These are phyloP conservation scores for Neurospora sp. DNA, from an alignment of 2,329 filamentous ascomycete species.

Conservation along the genomic window DNA sequence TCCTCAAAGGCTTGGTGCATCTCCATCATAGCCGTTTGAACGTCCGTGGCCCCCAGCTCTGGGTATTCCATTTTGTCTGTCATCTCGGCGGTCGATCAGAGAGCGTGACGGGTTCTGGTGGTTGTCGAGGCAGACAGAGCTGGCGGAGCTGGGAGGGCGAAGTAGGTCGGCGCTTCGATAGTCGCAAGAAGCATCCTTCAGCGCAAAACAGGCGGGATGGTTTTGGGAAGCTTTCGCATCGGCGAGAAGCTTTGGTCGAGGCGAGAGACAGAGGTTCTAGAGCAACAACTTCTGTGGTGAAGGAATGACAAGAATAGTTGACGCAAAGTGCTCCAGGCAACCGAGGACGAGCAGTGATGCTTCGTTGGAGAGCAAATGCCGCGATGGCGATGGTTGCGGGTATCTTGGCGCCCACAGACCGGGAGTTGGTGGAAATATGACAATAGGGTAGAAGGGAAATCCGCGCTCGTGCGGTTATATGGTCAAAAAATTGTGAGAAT, in stretches of 20 bases:
- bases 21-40: constrained; percentile 13
- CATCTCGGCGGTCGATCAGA: constrained; percentile 3
- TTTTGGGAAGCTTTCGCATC: not conserved
- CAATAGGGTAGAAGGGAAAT: not conserved
- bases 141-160: not conserved
- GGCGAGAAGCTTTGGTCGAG: not conserved
- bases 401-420: not conserved
- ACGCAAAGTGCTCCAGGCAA: not conserved
- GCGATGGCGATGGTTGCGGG: not conserved
- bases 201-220: not conserved
- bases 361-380: not conserved
- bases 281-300: not conserved
- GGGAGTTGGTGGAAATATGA: not conserved
- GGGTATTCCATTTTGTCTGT: constrained; percentile 6
- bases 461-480: not conserved
- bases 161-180: not conserved
- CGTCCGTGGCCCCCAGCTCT: constrained; percentile 6
- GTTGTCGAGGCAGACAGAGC: not conserved
- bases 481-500: not conserved
- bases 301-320: not conserved
- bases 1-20: constrained; percentile 16
- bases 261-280: not conserved
- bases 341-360: not conserved
- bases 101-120: not conserved
- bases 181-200: not conserved